A percentile compares a stretch with the other conserved stretches of the same genome.
These are phyloP conservation scores for Coemansia sp. DNA, from an alignment of 192 early-diverging fungal species.

Conservation along the genomic window DNA sequence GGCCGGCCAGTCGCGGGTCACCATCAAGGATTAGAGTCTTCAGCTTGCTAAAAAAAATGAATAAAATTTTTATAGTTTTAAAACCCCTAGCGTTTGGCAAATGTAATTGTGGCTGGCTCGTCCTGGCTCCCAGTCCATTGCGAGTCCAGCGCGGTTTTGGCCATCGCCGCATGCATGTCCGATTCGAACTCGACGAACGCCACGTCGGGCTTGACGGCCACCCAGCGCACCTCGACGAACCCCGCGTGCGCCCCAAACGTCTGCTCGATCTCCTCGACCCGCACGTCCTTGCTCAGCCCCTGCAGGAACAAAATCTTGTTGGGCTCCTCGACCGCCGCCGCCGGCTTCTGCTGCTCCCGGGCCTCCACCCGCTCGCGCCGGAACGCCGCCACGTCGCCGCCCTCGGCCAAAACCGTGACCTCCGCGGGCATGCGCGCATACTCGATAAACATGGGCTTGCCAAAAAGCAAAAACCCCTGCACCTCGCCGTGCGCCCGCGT, in stretches of 20 bases:
- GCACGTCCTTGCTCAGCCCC: conserved; percentile 70
- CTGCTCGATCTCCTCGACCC: conserved; percentile 66
- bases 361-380: conserved; percentile 16
- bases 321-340: conserved; percentile 67
- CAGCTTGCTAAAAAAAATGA: neutral
- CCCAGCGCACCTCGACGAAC: conserved; percentile 93
- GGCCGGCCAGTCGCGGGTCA: conserved; percentile 24
- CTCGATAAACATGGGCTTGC: conserved; percentile 67
- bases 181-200: conserved; percentile 95
- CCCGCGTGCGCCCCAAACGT: conserved; percentile 62
- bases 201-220: conserved; percentile 86
- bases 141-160: conserved; percentile 57
- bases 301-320: conserved; percentile 96
- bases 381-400: conserved; percentile 52
- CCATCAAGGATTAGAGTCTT: conserved; percentile 38
- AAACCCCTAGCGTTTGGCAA: conserved; percentile 17
- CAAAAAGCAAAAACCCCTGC: conserved; percentile 79
- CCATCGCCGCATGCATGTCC: conserved; percentile 75
- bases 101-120: conserved; percentile 28
- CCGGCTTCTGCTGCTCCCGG: conserved; percentile 14
- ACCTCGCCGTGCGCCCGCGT: conserved; percentile 74
- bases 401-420: conserved; percentile 55
- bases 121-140: conserved; percentile 11
- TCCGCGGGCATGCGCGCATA: conserved; percentile 31
- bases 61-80: neutral